Evolutionary conservation across 345 rosid genomes (phyloP).

Genomic region (Punica granatum): DNA sequence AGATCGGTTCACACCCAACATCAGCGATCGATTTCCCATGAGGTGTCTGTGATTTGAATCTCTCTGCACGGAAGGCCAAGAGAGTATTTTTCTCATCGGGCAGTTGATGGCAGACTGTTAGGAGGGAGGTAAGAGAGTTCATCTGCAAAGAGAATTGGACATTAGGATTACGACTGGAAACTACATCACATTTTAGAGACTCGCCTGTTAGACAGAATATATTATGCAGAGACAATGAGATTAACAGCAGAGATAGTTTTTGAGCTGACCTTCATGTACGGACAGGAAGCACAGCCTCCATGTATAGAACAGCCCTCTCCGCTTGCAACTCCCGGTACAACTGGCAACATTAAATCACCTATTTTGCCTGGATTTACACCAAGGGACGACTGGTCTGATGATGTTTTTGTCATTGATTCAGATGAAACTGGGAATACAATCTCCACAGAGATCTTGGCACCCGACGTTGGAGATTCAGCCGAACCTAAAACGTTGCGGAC

Average conservation of each 20-base stretch:
- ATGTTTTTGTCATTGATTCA: slow-evolving; percentile 65
- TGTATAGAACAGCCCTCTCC: slow-evolving; percentile 96
- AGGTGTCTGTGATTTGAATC: slow-evolving; percentile 55
- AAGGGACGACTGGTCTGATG: slow-evolving; percentile 35
- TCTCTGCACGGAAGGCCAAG: slow-evolving; percentile 49
- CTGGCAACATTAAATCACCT: slow-evolving; percentile 49
- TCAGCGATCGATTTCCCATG: slow-evolving; percentile 90
- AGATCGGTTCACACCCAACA: slow-evolving; percentile 90
- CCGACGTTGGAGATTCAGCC: slow-evolving; percentile 25
- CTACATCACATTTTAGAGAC: neutral
- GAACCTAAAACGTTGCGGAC: slow-evolving; percentile 52
- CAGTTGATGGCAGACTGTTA: slow-evolving; percentile 62
- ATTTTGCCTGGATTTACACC: slow-evolving; percentile 25
- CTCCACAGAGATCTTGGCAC: slow-evolving; percentile 64
- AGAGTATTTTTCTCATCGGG: slow-evolving; percentile 46
- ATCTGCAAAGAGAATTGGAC: slow-evolving; percentile 32
- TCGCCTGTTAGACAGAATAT: neutral
- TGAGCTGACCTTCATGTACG: slow-evolving; percentile 79
- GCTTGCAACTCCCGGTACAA: slow-evolving; percentile 85
- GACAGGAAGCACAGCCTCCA: slow-evolving; percentile 98
- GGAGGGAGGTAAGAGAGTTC: slow-evolving; percentile 77
- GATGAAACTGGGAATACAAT: slow-evolving; percentile 92
- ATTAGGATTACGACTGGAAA: neutral
- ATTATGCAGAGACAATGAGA: neutral
- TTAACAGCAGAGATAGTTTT: neutral